Evolutionary conservation across 305 asterid species (phyloP).

Genomic region (Fraxinus velutina): DNA sequence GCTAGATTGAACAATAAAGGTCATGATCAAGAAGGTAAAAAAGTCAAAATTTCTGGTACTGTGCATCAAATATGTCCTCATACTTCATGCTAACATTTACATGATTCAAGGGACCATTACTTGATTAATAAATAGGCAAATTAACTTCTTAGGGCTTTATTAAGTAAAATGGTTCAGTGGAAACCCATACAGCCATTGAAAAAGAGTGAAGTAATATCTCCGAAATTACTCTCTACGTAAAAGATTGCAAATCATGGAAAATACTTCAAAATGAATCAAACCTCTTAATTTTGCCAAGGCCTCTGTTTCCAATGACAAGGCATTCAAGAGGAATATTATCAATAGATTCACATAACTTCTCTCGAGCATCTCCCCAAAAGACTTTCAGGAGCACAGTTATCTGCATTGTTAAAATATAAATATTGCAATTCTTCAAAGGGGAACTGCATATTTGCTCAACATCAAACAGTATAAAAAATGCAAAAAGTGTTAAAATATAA

Average conservation of each 20-base stretch:
- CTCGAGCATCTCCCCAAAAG: conserved; percentile 90
- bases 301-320: conserved; percentile 76
- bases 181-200: neutral
- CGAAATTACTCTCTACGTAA: neutral
- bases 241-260: neutral
- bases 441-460: neutral
- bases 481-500: no score
- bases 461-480: neutral
- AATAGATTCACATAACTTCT: conserved; percentile 64
- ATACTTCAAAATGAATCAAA: conserved; percentile 12
- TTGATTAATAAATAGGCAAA: neutral
- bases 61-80: neutral
- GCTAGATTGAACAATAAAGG: neutral
- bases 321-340: conserved; percentile 67
- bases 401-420: conserved; percentile 31
- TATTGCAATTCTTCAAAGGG: neutral
- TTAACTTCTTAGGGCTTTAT: neutral
- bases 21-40: neutral
- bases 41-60: neutral
- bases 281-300: conserved; percentile 89
- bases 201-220: neutral
- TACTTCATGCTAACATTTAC: neutral
- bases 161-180: neutral
- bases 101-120: neutral
- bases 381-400: conserved; percentile 61